A percentile compares a stretch with the other conserved stretches of the same genome.
Evolutionary conservation across 148 eudicot species (phyloP).

Genomic region (Camellia lanceoleosa): DNA sequence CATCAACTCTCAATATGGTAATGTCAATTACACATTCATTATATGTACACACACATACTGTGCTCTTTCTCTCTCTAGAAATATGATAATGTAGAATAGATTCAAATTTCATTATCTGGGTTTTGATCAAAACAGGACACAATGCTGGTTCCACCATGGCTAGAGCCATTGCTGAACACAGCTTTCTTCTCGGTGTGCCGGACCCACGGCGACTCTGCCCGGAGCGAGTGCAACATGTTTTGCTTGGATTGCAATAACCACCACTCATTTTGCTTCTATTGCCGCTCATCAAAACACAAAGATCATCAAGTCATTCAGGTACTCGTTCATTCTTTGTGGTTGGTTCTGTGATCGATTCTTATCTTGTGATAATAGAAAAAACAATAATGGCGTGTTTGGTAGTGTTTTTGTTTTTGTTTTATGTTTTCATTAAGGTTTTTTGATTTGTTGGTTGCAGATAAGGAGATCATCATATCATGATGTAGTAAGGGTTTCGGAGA

Average conservation of each 20-base stretch:
- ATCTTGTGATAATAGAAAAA: too few relatives aligned
- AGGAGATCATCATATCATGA: slow-evolving; percentile 93
- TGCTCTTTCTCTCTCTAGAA: not conserved
- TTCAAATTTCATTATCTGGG: not conserved
- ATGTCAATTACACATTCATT: slow-evolving; percentile 15
- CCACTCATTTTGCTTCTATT: slow-evolving; percentile 77
- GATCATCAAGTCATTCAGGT: slow-evolving; percentile 95
- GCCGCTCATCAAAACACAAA: slow-evolving; percentile 71
- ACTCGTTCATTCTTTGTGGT: too few relatives aligned
- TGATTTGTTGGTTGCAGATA: slow-evolving; percentile 40
- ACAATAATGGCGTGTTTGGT: too few relatives aligned
- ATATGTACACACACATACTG: not conserved
- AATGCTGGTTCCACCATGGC: slow-evolving; percentile 69
- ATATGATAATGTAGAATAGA: not conserved
- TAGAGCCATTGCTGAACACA: slow-evolving; percentile 63
- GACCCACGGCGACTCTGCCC: slow-evolving; percentile 67
- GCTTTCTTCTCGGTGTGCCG: slow-evolving; percentile 68
- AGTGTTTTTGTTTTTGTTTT: not conserved
- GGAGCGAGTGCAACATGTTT: slow-evolving; percentile 90
- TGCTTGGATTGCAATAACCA: slow-evolving; percentile 68
- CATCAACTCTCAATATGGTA: slow-evolving; percentile 20
- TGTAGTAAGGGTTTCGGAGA: slow-evolving; percentile 86
- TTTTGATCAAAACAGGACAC: slow-evolving; percentile 9
- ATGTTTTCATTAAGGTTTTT: not conserved
- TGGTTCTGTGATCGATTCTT: too few relatives aligned